Percentiles rank a stretch among this genome's conserved stretches.
Evolutionary conservation across 805 yeast genomes (phyloP).

Genomic region (Sugiyamaella lignohabitans): DNA sequence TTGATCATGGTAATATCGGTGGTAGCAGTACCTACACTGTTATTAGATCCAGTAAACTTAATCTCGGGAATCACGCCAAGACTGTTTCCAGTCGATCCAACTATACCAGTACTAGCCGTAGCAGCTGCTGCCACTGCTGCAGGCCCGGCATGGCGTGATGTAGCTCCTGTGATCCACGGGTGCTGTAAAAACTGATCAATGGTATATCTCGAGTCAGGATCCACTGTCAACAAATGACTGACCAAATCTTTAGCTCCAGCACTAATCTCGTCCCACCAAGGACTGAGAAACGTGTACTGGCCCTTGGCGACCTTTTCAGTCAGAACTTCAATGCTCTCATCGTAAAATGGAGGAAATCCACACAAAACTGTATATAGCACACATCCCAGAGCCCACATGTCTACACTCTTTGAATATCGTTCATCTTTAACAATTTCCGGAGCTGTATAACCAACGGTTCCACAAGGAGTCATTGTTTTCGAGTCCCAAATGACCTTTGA

Average conservation of each 20-base stretch:
- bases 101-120: slow-evolving; percentile 12
- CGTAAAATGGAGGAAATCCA: slow-evolving; percentile 97
- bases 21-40: not conserved
- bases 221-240: slow-evolving; percentile 59
- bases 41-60: no score
- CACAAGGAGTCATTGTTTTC: slow-evolving; percentile 95
- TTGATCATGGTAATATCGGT: not conserved
- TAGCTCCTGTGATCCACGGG: slow-evolving; percentile 57
- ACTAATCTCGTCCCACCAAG: slow-evolving; percentile 88
- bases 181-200: slow-evolving; percentile 66
- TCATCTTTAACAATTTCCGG: slow-evolving; percentile 97
- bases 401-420: slow-evolving; percentile 86
- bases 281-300: slow-evolving; percentile 65
- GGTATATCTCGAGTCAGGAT: slow-evolving; percentile 60
- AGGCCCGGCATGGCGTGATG: slow-evolving; percentile 16
- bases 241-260: slow-evolving; percentile 65
- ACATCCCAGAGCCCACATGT: slow-evolving; percentile 99
- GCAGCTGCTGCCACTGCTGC: no score
- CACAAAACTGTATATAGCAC: slow-evolving; percentile 87
- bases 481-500: slow-evolving; percentile 85
- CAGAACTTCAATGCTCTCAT: slow-evolving; percentile 64
- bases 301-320: slow-evolving; percentile 79
- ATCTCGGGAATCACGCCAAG: not conserved
- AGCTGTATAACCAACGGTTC: slow-evolving; percentile 97
- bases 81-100: not conserved